Conservation (phyloP, 768 basidiomycete genomes). For the Hypsizygus marmoreus region DNA sequence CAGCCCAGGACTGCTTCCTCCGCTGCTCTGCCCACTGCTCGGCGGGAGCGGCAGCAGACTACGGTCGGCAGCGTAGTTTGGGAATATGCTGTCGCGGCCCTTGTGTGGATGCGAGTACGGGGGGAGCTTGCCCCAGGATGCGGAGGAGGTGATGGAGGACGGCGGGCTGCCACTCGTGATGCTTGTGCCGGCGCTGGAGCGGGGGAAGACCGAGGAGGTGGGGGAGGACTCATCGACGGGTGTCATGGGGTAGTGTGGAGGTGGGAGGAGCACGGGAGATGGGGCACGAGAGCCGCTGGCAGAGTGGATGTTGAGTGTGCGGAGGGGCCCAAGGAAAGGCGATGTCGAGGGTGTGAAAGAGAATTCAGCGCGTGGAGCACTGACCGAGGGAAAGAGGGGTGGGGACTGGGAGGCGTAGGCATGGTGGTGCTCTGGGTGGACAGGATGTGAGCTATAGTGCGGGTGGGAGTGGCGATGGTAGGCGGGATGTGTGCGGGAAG, state of each 20-base stretch:
- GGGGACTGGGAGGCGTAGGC: conserved; percentile 29
- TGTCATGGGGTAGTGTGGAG: conserved; percentile 36
- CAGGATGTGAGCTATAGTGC: conserved; percentile 26
- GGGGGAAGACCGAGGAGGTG: conserved; percentile 10
- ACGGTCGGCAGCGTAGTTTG: conserved; percentile 25
- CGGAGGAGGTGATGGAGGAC: conserved; percentile 16
- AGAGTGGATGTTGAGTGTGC: conserved; percentile 75
- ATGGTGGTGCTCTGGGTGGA: conserved; percentile 27
- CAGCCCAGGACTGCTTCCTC: conserved; percentile 61
- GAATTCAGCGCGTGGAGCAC: conserved; percentile 29
- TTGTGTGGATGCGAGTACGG: neutral
- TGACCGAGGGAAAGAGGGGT: conserved; percentile 33
- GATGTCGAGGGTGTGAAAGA: conserved; percentile 71
- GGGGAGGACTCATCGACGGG: conserved; percentile 19
- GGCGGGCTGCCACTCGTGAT: conserved; percentile 28
- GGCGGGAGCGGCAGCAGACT: conserved; percentile 41
- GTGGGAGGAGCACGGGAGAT: conserved; percentile 69
- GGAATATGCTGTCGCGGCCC: conserved; percentile 20
- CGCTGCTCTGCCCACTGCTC: conserved; percentile 48
- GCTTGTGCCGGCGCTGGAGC: neutral
- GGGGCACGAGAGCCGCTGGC: conserved; percentile 70
- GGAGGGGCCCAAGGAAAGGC: conserved; percentile 78
- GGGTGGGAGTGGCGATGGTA: conserved; percentile 31
- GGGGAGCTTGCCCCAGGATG: conserved; percentile 5
- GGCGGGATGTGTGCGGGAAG: conserved; percentile 28